These are phyloP conservation scores for Colletotrichum chrysophilum DNA, from an alignment of 2,329 filamentous ascomycete species.

Conservation along the genomic window DNA sequence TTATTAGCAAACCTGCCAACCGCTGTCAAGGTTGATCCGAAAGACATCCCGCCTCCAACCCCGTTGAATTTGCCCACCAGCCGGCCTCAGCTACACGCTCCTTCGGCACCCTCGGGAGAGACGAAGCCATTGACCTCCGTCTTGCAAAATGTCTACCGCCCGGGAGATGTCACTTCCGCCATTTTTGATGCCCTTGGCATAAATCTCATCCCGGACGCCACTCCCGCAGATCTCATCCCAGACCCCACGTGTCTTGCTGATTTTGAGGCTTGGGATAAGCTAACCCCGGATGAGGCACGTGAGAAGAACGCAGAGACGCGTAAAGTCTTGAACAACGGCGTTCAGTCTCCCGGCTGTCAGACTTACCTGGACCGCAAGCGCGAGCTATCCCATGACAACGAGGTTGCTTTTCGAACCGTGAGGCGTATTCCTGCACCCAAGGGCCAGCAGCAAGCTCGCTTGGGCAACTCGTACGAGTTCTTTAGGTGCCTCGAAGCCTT, in stretches of 20 bases:
- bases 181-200: slow-evolving; percentile 65
- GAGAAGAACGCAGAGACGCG: slow-evolving; percentile 54
- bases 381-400: slow-evolving; percentile 62
- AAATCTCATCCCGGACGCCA: slow-evolving; percentile 56
- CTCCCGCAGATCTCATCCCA: slow-evolving; percentile 57
- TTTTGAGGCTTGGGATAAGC: slow-evolving; percentile 55
- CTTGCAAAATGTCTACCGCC: slow-evolving; percentile 59
- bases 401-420: slow-evolving; percentile 65
- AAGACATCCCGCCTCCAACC: slow-evolving; percentile 62
- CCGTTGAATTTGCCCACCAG: slow-evolving; percentile 56
- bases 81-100: slow-evolving; percentile 30
- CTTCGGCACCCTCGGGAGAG: slow-evolving; percentile 21
- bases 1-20: slow-evolving; percentile 28
- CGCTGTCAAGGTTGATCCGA: slow-evolving; percentile 41
- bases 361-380: slow-evolving; percentile 63
- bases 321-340: slow-evolving; percentile 55
- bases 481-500: slow-evolving; percentile 66
- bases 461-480: slow-evolving; percentile 71
- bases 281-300: slow-evolving; percentile 54
- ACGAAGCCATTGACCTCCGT: slow-evolving; percentile 50
- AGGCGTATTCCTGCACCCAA: slow-evolving; percentile 60
- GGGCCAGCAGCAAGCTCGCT: slow-evolving; percentile 57
- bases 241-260: slow-evolving; percentile 58
- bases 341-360: slow-evolving; percentile 60
- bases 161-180: slow-evolving; percentile 49